Base-by-base conservation (phyloP, 805 yeast species). In the Lachancea thermotolerans region DNA sequence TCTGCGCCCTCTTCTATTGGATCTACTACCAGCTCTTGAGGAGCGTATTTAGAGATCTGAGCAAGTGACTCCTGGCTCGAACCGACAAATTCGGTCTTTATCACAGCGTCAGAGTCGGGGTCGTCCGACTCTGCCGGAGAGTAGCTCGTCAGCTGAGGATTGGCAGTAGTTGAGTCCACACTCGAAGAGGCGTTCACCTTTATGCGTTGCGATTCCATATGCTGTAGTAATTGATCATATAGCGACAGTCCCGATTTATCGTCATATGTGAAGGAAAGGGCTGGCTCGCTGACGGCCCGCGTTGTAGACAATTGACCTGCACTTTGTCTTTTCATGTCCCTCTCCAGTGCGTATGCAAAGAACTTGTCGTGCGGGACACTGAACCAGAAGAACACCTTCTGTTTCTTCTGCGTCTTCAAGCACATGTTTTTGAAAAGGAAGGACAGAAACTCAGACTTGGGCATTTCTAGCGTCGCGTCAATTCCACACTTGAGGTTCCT, bases 381-480 rank as follows among this genome's bases (percentile, higher is more conserved):
- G 63, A 85, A 89, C 98, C 98, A 93, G 64, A 84, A 88, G 62
- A 91, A 91, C 36, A 91, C 97, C 60, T 93, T 91, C 62, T 91
- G 99, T 59, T 93, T 91, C 74, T 91, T 91, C 58, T 91, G 97
- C 0, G 99, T 91, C 55, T 96, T 75, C 21, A 91, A 71, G 60
- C 98, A 91, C 51, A 82, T 80, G 61, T 91, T 86, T 58, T 82
- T 85, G 66, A 85, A 88, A 25, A 91, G 69, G 57, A 91, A 89
- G 50, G 83, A 85, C 48, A 91, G 71, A 60, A 91, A 89, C 31
- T 80, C 81, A 0, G 95, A 86, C 59, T 85, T 80, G 12, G 98
- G 96, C 39, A 78, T 79, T 62, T 91, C 98, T 47, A 91, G 69
- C 4, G 87, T 75, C 11, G 98, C 96, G 69, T 88, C 91, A 4